Evolutionary conservation across 2,329 filamentous ascomycete species (phyloP).

Genomic region (Scedosporium aurantiacum): DNA sequence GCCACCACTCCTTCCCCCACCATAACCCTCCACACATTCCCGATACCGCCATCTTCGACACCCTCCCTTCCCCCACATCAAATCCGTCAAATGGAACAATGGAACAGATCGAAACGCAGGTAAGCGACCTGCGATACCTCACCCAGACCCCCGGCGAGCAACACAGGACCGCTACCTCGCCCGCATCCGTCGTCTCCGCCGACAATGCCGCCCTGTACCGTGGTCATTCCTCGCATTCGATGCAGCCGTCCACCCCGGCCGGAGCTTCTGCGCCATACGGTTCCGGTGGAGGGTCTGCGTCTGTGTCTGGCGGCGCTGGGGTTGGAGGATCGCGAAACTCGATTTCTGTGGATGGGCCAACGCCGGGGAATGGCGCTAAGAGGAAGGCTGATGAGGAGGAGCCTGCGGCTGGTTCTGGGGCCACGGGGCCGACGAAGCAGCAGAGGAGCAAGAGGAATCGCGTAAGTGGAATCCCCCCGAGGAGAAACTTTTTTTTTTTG

Average conservation of each 20-base stretch:
- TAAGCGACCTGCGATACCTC: conserved; percentile 42
- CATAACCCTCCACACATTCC: background rate
- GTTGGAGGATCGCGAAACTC: background rate
- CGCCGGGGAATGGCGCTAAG: conserved; percentile 15
- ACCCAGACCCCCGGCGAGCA: conserved; percentile 18
- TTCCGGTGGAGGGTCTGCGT: background rate
- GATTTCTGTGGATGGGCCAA: background rate
- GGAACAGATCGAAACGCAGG: conserved; percentile 45
- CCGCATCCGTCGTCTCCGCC: background rate
- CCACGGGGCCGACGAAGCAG: conserved; percentile 28
- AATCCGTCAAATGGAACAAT: conserved; percentile 20
- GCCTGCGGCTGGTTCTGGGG: conserved; percentile 28
- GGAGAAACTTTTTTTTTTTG: background rate
- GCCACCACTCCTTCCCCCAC: background rate
- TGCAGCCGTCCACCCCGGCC: conserved; percentile 8
- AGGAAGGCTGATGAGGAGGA: conserved; percentile 20
- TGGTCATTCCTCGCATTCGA: background rate
- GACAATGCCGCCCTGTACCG: background rate
- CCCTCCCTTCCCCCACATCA: background rate
- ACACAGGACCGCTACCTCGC: background rate
- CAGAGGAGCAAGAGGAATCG: conserved; percentile 51
- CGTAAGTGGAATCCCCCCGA: conserved; percentile 26
- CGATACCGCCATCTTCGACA: background rate
- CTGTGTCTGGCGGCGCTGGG: background rate
- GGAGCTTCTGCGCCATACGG: conserved; percentile 1